Evolutionary conservation across 1,139 yeast genomes (phyloP), one percentile per base, ranked within the genome.

Genomic region (Suhomyces coccinellae): DNA sequence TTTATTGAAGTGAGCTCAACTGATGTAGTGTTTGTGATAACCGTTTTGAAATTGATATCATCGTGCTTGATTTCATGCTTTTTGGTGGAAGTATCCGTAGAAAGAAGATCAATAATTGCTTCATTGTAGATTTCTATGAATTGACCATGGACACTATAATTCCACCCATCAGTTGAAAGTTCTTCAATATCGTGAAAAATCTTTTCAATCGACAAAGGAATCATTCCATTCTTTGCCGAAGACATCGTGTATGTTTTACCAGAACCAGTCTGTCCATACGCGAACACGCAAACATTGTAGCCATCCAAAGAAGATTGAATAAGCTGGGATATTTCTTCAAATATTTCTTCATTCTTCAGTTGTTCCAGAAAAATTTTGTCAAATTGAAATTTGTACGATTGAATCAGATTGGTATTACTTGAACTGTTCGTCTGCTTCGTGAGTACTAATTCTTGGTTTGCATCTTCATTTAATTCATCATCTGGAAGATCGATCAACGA

Each of bases 181-280:
- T 67, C 69, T 2, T 71, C 63, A 3, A 84, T 76, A 48, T 85
- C 80, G 24, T 75, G 67, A 58, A 89, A 91, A 5, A 93, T 85
- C 57, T 86, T 88, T 7, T 70, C 64, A 4, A 91, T 76, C 0
- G 97, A 87, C 17, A 82, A 70, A 1, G 96, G 91, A 30, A 91
- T 88, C 75, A 93, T 82, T 17, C 99, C 99, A 57, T 83, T 85
- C 3, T 65, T 55, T 0, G 79, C 70, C 36, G 76, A 77, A 1
- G 95, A 79, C 99, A 93, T 93, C 0, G 99, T 93, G 61, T 69
- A 85, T 0, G 98, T 91, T 61, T 93, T 93, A 4, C 99, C 99
- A 0, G 97, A 90, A 0, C 99, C 98, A 0, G 99, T 93, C 66
- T 93, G 99, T 0, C 99, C 99, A 64, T 93, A 93, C 0, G 99